Conservation (phyloP, 108 stramenopile genomes). For the Stephanodiscus minutulus region DNA sequence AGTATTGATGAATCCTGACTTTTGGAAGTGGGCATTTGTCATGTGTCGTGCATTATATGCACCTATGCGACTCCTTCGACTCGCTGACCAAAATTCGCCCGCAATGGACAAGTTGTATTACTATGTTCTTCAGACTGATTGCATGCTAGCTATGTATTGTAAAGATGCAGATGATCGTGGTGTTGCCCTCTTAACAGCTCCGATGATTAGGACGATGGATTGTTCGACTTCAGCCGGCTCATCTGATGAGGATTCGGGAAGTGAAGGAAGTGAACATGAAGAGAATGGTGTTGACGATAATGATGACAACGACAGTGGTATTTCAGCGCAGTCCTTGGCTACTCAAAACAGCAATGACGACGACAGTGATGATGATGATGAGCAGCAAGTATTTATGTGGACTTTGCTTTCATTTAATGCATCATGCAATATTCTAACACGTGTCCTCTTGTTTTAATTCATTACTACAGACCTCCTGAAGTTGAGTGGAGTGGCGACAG, state of each 20-base stretch:
- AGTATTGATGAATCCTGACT: not conserved
- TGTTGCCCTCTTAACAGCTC: not conserved
- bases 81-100: slow-evolving; percentile 4
- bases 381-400: not conserved
- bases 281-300: not conserved
- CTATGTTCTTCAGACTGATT: slow-evolving; percentile 9
- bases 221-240: not conserved
- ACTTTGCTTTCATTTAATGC: not conserved
- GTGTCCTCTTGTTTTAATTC: not conserved
- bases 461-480: not conserved
- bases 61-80: slow-evolving; percentile 6
- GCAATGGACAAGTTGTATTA: slow-evolving; percentile 11
- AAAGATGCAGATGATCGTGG: not conserved
- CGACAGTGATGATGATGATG: not conserved
- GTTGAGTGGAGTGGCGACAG: not conserved
- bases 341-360: not conserved
- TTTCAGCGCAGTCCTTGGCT: not conserved
- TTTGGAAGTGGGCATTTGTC: slow-evolving; percentile 10
- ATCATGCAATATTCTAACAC: not conserved
- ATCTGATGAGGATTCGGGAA: not conserved
- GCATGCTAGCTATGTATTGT: not conserved
- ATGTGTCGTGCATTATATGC: slow-evolving; percentile 16
- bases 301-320: not conserved
- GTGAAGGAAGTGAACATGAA: not conserved
- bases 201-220: not conserved